phyloP scores from a whole-genome alignment of 1,284 basidiomycete species.

The Hemileia vastatrix region DNA sequence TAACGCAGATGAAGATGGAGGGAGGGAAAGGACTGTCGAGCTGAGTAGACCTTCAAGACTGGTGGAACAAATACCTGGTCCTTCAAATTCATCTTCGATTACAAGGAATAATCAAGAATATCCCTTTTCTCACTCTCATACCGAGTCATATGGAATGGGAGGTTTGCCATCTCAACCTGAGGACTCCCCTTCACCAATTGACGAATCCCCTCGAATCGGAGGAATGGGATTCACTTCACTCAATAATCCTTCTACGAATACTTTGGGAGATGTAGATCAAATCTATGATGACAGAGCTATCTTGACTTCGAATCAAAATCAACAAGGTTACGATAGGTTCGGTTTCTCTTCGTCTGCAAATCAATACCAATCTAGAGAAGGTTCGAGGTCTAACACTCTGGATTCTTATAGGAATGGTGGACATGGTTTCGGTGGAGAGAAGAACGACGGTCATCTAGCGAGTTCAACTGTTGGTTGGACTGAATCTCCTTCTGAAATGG shows the following conservation, averaged over 20 bases:
- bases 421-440: background rate
- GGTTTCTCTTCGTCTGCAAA: background rate
- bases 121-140: background rate
- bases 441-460: background rate
- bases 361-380: background rate
- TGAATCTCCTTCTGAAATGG: background rate
- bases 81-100: too few species aligned
- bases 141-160: background rate
- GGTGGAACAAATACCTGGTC: too few species aligned
- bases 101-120: too few species aligned
- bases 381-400: background rate
- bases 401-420: background rate
- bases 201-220: background rate
- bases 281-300: too few species aligned
- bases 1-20: too few species aligned
- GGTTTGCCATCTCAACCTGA: background rate
- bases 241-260: background rate
- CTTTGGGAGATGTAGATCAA: background rate
- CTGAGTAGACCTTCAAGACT: too few species aligned
- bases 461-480: background rate
- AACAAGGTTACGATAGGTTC: slow-evolving; percentile 6
- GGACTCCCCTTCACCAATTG: background rate
- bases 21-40: too few species aligned
- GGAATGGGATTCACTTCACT: background rate
- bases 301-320: slow-evolving; percentile 6